A percentile compares a stretch with the other conserved stretches of the same genome.
Evolutionary conservation across 768 basidiomycete genomes (phyloP).

Genomic region (Xanthoconium stramineum): DNA sequence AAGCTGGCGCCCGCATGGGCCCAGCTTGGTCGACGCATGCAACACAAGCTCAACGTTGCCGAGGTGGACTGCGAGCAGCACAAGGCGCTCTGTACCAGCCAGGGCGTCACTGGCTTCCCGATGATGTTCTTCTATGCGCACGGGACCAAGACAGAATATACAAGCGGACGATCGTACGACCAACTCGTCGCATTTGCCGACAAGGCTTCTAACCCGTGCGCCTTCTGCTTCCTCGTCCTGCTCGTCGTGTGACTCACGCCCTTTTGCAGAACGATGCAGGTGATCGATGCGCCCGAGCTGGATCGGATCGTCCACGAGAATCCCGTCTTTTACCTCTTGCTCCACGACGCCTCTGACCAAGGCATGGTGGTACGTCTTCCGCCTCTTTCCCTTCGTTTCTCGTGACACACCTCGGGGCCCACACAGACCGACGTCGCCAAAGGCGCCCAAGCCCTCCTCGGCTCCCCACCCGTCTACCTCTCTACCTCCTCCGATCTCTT

Average conservation of each 20-base stretch:
- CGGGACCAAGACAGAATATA: constrained; percentile 70
- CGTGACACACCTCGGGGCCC: neutral
- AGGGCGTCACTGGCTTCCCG: constrained; percentile 79
- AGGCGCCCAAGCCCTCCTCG: constrained; percentile 48
- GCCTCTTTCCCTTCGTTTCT: neutral
- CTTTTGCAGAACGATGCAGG: constrained; percentile 18
- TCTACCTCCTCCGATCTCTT: constrained; percentile 35
- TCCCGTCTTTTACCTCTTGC: constrained; percentile 43
- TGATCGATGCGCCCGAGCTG: constrained; percentile 10
- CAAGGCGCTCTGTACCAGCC: constrained; percentile 56
- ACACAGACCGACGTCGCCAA: constrained; percentile 53
- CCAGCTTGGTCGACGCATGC: constrained; percentile 67
- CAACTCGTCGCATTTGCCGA: constrained; percentile 71
- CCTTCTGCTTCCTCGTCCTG: neutral
- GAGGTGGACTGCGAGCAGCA: constrained; percentile 89
- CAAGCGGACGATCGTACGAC: constrained; percentile 65
- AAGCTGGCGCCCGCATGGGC: constrained; percentile 83
- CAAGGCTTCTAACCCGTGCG: constrained; percentile 72
- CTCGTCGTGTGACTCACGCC: neutral
- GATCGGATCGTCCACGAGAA: constrained; percentile 12
- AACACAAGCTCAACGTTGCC: constrained; percentile 69
- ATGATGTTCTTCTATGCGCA: constrained; percentile 67
- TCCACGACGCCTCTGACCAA: constrained; percentile 39
- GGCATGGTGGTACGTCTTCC: constrained; percentile 31
- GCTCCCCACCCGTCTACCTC: constrained; percentile 47